A percentile compares a stretch with the other conserved stretches of the same genome.
These are phyloP conservation scores for Luffa acutangula DNA, from an alignment of 306 rosid genomes.

Conservation along the genomic window DNA sequence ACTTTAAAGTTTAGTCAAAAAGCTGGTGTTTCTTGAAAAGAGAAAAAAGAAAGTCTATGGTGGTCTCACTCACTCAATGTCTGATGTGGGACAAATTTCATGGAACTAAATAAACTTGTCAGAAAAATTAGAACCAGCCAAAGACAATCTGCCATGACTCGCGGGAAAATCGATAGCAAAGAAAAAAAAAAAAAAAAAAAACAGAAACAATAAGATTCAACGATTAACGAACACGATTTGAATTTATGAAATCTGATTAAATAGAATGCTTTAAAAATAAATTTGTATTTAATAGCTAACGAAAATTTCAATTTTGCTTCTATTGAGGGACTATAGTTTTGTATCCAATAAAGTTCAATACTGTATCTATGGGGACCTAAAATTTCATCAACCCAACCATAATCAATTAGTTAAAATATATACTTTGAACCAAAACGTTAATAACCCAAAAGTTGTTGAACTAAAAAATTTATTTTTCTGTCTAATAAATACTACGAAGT, in stretches of 20 bases:
- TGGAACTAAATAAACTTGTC: neutral
- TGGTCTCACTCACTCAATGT: neutral
- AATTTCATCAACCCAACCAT: too few species aligned
- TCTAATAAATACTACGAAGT: too few species aligned
- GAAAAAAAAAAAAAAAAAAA: neutral
- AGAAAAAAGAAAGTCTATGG: neutral
- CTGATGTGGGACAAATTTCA: neutral
- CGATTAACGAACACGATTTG: neutral
- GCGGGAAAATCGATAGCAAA: neutral
- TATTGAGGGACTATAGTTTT: too few species aligned
- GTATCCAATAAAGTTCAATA: too few species aligned
- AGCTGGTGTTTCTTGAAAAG: neutral
- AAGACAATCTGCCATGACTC: neutral
- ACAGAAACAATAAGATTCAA: neutral
- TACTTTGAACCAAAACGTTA: too few species aligned
- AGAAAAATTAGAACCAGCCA: neutral
- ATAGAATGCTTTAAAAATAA: too few species aligned
- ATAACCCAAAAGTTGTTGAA: too few species aligned
- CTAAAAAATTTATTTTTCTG: too few species aligned
- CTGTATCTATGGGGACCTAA: too few species aligned
- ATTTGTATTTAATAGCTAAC: too few species aligned
- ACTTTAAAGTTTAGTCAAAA: neutral
- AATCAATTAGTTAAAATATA: too few species aligned
- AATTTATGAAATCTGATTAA: neutral
- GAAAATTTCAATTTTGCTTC: too few species aligned